phyloP scores from a whole-genome alignment of 2,329 filamentous ascomycete genomes.

The Ophiosphaerella narmari region DNA sequence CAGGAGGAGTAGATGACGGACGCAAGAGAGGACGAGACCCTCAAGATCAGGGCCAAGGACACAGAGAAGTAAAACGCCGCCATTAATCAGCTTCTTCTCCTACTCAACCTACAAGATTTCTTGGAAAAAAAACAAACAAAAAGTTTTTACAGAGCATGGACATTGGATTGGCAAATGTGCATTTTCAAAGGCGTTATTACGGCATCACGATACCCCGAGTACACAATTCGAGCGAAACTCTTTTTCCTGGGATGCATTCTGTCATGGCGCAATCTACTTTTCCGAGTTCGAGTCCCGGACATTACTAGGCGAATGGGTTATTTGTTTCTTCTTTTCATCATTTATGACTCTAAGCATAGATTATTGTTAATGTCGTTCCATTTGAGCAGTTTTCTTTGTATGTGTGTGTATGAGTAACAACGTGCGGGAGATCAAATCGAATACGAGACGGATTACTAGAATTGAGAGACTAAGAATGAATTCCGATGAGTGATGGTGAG shows the following conservation, averaged over 20 bases:
- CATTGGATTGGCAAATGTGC: neutral
- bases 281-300: no score
- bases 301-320: no score
- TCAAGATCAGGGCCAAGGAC: conserved; percentile 25
- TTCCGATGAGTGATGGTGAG: no score
- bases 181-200: neutral
- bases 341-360: no score
- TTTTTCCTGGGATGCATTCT: neutral
- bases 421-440: no score
- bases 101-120: no score
- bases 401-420: no score
- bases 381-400: no score
- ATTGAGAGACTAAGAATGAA: no score
- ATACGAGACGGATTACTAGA: no score
- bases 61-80: conserved; percentile 30
- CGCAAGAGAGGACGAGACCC: conserved; percentile 29
- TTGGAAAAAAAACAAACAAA: conserved; percentile 6
- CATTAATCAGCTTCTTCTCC: conserved; percentile 9
- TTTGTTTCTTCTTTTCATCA: no score
- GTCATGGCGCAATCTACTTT: neutral
- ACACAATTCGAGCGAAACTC: neutral
- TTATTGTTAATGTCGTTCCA: no score
- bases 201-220: conserved; percentile 3
- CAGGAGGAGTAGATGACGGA: conserved; percentile 20
- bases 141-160: neutral